phyloP scores from a whole-genome alignment of 2,329 filamentous ascomycete species.

The Xylariaceae sp. region DNA sequence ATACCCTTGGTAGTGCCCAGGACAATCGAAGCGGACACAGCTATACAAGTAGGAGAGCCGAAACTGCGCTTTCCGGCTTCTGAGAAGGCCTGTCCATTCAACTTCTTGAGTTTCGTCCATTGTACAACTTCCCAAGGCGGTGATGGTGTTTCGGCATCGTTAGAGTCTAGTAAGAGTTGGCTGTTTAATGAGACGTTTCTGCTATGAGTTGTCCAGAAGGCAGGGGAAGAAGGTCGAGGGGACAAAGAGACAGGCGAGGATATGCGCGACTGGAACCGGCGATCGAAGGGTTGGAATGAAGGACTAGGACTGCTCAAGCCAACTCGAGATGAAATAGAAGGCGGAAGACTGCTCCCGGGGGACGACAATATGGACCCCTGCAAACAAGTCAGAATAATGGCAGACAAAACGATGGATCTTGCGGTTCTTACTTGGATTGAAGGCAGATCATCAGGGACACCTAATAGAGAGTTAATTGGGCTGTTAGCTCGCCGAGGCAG shows the following conservation, averaged over 20 bases:
- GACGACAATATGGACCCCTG: conserved; percentile 60
- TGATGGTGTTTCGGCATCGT: conserved; percentile 64
- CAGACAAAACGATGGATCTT: conserved; percentile 1
- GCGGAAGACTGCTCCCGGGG: conserved; percentile 68
- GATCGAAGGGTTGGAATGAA: conserved; percentile 88
- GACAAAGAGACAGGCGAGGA: conserved; percentile 54
- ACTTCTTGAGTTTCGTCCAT: conserved; percentile 89
- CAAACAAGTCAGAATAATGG: conserved; percentile 7
- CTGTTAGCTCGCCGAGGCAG: conserved; percentile 56
- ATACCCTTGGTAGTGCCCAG: conserved; percentile 92
- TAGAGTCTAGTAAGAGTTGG: conserved; percentile 55
- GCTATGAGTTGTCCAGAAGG: conserved; percentile 70
- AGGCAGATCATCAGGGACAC: conserved; percentile 76
- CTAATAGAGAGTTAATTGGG: conserved; percentile 62
- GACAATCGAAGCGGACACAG: conserved; percentile 81
- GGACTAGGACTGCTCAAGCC: conserved; percentile 66
- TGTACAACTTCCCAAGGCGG: conserved; percentile 94
- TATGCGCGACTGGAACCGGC: conserved; percentile 85
- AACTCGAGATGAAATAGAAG: conserved; percentile 61
- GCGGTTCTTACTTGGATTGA: conserved; percentile 63
- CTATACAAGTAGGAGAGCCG: conserved; percentile 82
- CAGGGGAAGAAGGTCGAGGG: conserved; percentile 70
- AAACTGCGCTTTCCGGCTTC: conserved; percentile 90
- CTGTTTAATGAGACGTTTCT: conserved; percentile 75
- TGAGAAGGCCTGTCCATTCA: conserved; percentile 85